Evolutionary conservation across 768 basidiomycete genomes (phyloP), one percentile per base, ranked within the genome.

Genomic region (Mycena pura): DNA sequence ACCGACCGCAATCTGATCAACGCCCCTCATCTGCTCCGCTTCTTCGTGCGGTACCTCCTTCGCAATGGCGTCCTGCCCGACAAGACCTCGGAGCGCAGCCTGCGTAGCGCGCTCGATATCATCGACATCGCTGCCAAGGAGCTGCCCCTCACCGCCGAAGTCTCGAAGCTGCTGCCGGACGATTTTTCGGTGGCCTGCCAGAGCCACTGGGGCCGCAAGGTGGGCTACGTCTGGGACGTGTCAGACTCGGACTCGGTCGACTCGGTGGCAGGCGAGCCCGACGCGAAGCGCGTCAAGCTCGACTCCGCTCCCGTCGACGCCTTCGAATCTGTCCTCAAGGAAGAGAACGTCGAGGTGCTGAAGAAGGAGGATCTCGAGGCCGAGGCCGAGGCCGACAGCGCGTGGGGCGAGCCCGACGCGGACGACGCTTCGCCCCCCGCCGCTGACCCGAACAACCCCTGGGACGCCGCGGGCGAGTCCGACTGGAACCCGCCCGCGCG

Each of bases 31-130:
- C 64, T 84, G 8, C 66, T 83, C 8, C 70, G 70, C 15, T 84
- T 81, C 69, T 83, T 83, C 62, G 57, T 84, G 27, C 73, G 76
- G 38, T 84, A 79, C 69, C 68, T 84, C 61, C 66, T 80, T 22
- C 79, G 80, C 21, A 82, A 78, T 64, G 64, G 70, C 2, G 76
- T 81, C 9, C 73, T 84, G 3, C 74, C 74, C 0, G 77, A 78
- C 51, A 41, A 59, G 44, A 38, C 36, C 6, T 36, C 27, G 1
- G 48, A 54, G 46, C 56, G 43, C 36, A 56, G 56, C 22, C 31
- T 50, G 43, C 43, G 29, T n/a, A 32, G 9, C 22, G 49, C 61
- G 32, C 53, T 59, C 27, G 38, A 55, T 15, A 43, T 21, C 31
- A 54, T 61, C 44, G 53, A 39, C 39, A 9, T 1, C 25, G 44